Evolutionary conservation across 2,329 filamentous ascomycete species (phyloP), one percentile per base, ranked within the genome.

Genomic region (Neonectria ditissima): DNA sequence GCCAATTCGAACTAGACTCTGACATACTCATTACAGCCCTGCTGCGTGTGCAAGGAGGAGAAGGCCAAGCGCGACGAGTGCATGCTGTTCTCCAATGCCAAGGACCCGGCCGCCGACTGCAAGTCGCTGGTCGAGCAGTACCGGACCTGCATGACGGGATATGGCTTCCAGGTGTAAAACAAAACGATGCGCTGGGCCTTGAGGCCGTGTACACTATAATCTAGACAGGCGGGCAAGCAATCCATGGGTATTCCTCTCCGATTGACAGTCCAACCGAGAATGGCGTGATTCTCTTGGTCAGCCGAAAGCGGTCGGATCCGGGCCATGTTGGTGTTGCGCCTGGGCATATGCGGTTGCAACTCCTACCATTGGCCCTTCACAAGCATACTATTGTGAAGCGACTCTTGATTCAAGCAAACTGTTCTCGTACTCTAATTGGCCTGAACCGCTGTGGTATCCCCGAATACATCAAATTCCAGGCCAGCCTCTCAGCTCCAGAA

Each of bases 41-140:
- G 96, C 87, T 98, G 96, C 78, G 96, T 98, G 30, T 99, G 96
- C 88, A 97, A 94, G 78, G 89, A 96, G 47, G 94, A 99, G 80
- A 99, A 99, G 81, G 86, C 92, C 41, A 87, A 87, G 72, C 93
- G 96, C 68, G 96, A 99, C 82, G 94, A 99, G 81, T 99, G 96
- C 85, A 98, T 99, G 95, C 92, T 99, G 60, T 97, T 98, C 84
- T 97, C 93, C 59, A 94, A 88, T 67, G 86, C 92, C 65, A 86
- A 90, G 75, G 91, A 97, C 76, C 93, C 96, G 41, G 87, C 92
- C 73, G 86, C 88, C 75, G 94, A 97, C 74, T 99, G 96, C 86
- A 87, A 90, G 79, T 87, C 90, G 54, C 86, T 93, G 66, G 92
- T 99, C 68, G 88, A 93, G 28, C 89, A 92, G 77, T 99, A 99